A percentile compares a stretch with the other conserved stretches of the same genome.
Conservation (phyloP, 768 basidiomycete species). For the Russula griseocarnosa region DNA sequence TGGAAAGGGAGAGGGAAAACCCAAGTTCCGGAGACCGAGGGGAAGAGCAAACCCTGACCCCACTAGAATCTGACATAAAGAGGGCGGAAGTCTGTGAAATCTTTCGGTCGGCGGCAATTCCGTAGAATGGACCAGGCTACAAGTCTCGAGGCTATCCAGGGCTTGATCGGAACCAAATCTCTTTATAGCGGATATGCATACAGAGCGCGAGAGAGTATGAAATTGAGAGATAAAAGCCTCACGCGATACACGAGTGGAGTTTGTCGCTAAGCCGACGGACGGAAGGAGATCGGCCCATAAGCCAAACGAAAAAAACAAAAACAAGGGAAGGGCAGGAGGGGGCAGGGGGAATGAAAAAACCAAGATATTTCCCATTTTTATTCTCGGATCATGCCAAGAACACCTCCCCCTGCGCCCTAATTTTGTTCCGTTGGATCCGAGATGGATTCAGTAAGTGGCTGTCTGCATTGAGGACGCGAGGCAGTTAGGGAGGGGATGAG, state of each 20-base stretch:
- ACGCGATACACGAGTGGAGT: background rate
- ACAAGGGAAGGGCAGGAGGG: background rate
- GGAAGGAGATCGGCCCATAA: conserved; percentile 20
- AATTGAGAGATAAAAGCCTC: background rate
- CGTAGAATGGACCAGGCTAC: background rate
- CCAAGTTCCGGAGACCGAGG: background rate
- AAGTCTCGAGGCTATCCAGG: background rate
- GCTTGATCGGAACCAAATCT: background rate
- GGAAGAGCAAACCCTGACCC: background rate
- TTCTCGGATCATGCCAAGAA: conserved; percentile 16
- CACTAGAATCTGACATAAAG: background rate
- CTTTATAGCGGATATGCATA: background rate
- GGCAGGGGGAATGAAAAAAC: no score
- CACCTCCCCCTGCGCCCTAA: background rate
- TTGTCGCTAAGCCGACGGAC: conserved; percentile 11
- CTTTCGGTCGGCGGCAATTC: background rate
- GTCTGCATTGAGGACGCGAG: background rate
- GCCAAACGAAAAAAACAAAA: background rate
- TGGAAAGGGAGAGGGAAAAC: background rate
- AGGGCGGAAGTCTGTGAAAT: background rate
- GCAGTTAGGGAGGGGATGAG: background rate
- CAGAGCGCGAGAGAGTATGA: background rate
- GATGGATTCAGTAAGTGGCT: conserved; percentile 7
- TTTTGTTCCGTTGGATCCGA: conserved; percentile 4
- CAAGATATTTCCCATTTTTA: background rate